Evolutionary conservation across 306 rosid genomes (phyloP).

Genomic region (Betula pendula): DNA sequence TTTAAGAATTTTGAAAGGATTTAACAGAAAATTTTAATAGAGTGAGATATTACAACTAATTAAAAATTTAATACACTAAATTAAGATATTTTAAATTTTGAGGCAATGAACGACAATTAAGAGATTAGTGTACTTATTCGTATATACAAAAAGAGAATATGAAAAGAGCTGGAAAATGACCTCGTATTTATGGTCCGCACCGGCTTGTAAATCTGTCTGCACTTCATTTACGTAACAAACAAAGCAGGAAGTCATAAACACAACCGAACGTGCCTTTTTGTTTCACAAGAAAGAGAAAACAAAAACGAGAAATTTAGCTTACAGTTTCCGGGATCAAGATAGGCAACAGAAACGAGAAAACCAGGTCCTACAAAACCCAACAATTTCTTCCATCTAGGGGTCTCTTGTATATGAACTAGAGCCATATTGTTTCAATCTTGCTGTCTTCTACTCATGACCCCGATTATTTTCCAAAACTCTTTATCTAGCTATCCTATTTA

Average conservation of each 20-base stretch:
- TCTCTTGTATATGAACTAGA: slow-evolving; percentile 14
- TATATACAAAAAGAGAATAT: too few relatives aligned
- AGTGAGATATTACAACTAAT: too few relatives aligned
- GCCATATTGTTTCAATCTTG: neutral
- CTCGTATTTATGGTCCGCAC: slow-evolving; percentile 26
- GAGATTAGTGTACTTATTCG: too few relatives aligned
- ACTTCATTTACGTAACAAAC: neutral
- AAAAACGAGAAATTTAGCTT: neutral
- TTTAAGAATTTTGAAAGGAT: too few relatives aligned
- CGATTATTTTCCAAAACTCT: neutral
- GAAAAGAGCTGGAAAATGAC: neutral
- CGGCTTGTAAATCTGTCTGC: slow-evolving; percentile 22
- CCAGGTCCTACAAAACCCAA: slow-evolving; percentile 22
- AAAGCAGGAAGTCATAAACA: neutral
- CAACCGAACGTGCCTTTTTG: neutral
- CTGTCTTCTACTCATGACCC: neutral
- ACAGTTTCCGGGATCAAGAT: slow-evolving; percentile 30
- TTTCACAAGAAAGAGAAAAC: neutral
- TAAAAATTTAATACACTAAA: too few relatives aligned
- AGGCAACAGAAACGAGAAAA: slow-evolving; percentile 22
- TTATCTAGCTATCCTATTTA: too few relatives aligned
- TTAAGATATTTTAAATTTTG: too few relatives aligned
- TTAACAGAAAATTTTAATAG: too few relatives aligned
- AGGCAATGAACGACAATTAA: too few relatives aligned
- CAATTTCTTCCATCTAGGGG: slow-evolving; percentile 21